Conservation (phyloP, 805 yeast species). For the Pichia californica region DNA sequence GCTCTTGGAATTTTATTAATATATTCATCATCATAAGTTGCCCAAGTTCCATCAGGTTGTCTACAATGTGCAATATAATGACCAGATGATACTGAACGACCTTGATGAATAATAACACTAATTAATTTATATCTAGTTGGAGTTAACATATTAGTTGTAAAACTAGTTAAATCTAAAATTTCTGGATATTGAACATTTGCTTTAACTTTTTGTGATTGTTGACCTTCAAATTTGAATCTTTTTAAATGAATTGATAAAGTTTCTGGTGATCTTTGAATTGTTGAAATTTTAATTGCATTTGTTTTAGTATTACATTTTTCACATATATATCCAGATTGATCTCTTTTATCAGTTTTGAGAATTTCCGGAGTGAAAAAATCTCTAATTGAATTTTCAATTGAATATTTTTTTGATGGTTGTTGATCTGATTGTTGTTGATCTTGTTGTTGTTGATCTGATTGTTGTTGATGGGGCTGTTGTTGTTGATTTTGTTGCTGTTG, state of each 20-base stretch:
- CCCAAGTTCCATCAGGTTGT: constrained; percentile 92
- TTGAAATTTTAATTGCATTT: constrained; percentile 67
- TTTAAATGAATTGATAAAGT: constrained; percentile 81
- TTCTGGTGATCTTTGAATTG: constrained; percentile 81
- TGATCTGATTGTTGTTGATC: neutral
- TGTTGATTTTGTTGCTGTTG: too few relatives aligned
- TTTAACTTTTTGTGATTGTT: constrained; percentile 73
- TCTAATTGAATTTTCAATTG: constrained; percentile 66
- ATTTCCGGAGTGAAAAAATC: constrained; percentile 83
- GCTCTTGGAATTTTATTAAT: constrained; percentile 66
- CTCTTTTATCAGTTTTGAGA: constrained; percentile 59
- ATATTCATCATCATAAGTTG: constrained; percentile 89
- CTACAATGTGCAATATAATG: constrained; percentile 88
- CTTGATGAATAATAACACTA: constrained; percentile 89
- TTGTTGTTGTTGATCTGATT: neutral
- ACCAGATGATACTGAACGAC: constrained; percentile 86
- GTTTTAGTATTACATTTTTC: constrained; percentile 77
- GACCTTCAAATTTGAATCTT: constrained; percentile 82
- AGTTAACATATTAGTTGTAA: constrained; percentile 37
- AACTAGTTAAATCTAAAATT: constrained; percentile 65
- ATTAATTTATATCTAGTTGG: constrained; percentile 64
- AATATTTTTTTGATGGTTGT: constrained; percentile 30
- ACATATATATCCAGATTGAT: constrained; percentile 77
- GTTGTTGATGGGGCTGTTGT: too few relatives aligned
- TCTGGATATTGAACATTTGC: constrained; percentile 80